Evolutionary conservation across 2,329 filamentous ascomycete species (phyloP).

Genomic region (Emericellopsis cladophorae): DNA sequence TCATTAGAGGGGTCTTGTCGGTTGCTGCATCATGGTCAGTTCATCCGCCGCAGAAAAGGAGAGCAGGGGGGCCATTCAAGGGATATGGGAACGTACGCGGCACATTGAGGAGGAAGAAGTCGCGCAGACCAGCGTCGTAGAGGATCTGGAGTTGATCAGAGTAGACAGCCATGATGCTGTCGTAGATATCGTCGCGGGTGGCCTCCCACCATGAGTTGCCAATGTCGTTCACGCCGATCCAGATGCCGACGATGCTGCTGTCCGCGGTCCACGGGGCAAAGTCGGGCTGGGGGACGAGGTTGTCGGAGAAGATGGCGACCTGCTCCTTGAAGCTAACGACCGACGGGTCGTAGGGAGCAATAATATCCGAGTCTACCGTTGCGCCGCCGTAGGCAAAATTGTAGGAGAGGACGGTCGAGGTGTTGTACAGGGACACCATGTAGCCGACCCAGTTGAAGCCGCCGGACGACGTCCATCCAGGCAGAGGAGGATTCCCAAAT

Average conservation of each 20-base stretch:
- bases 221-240: constrained; percentile 45
- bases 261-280: constrained; percentile 25
- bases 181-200: constrained; percentile 18
- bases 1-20: constrained; percentile 22
- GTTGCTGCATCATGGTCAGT: not conserved
- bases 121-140: constrained; percentile 38
- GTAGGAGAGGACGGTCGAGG: constrained; percentile 29
- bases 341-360: constrained; percentile 36
- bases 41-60: not conserved
- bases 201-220: constrained; percentile 29
- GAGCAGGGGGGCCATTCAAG: not conserved
- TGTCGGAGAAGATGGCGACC: constrained; percentile 14
- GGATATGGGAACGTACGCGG: constrained; percentile 22
- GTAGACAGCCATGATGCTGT: constrained; percentile 28
- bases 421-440: constrained; percentile 32
- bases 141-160: constrained; percentile 27
- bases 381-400: constrained; percentile 43
- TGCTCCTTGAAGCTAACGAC: constrained; percentile 12
- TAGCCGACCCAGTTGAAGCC: constrained; percentile 40
- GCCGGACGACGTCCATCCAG: constrained; percentile 33
- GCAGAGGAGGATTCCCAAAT: constrained; percentile 47
- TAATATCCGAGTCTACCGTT: constrained; percentile 35
- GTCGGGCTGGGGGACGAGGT: constrained; percentile 15
- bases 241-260: constrained; percentile 31
- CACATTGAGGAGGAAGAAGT: constrained; percentile 47